Conservation (phyloP, 2,329 filamentous ascomycete genomes). For the Kalaharituber pfeilii region DNA sequence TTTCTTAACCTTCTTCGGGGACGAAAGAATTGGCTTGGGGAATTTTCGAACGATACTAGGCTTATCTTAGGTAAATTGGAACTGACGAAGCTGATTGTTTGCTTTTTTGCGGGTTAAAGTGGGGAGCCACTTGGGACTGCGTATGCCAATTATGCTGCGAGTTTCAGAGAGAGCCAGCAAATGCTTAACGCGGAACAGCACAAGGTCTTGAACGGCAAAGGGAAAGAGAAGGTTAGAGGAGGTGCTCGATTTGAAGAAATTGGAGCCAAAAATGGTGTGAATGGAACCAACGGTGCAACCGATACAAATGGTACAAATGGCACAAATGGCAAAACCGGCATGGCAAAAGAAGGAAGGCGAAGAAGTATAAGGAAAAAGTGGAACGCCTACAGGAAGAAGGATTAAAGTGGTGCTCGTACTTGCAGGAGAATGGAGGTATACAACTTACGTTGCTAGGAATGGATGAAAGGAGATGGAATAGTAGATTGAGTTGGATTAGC, state of each 20-base stretch:
- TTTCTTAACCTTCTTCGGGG: neutral
- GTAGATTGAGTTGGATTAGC: neutral
- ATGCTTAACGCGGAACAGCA: neutral
- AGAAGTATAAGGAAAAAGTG: neutral
- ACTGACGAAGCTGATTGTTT: neutral
- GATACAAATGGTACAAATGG: neutral
- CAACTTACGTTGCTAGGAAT: neutral
- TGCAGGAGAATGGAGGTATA: too few relatives aligned
- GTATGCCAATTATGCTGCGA: neutral
- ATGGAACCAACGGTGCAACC: neutral
- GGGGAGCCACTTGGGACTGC: slow-evolving; percentile 1
- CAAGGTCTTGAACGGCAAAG: neutral
- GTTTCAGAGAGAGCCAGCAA: neutral
- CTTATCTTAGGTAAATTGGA: neutral
- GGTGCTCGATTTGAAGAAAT: neutral
- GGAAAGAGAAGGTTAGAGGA: neutral
- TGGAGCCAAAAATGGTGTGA: neutral
- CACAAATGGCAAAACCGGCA: neutral
- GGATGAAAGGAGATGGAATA: too few relatives aligned
- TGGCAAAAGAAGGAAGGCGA: neutral
- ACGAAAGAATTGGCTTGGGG: neutral
- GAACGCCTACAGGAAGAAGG: neutral
- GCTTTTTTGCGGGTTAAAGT: neutral
- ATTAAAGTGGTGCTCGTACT: neutral
- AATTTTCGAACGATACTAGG: neutral